Base-by-base conservation (phyloP, 257 asterid species). In the Gentiana dahurica region DNA sequence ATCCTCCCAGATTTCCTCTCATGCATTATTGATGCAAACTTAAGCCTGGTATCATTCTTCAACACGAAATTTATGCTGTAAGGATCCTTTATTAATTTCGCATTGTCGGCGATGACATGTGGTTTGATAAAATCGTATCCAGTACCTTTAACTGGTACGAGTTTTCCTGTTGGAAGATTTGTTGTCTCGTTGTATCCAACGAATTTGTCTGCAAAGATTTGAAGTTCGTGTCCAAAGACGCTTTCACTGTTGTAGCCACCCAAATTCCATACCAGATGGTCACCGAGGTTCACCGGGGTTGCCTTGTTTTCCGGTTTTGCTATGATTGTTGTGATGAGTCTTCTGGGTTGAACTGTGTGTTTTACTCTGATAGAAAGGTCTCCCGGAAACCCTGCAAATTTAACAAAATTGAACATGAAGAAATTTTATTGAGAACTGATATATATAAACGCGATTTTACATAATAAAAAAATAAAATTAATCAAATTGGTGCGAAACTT, bases 231-330 rank as follows among this genome's bases (percentile, higher is more conserved):
- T 2, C 52, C 53, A 24, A 57, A 41, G 37, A 65, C 34, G 47
- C 52, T 43, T 44, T 68, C 68, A 24, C 65, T 71, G 4, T 35
- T 41, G 34, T 71, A 68, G 6, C 72, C 72, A 11, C 54, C 76
- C 34, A 71, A 59, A 62, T 65, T 65, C 58, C 60, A 47, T 59
- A 60, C 68, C 49, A 57, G 35, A 61, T 71, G 72, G 11, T 66
- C 57, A 39, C 72, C 66, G 13, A 71, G 50, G 62, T 55, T 71
- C 48, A 71, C 58, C 38, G 71, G 76, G 12, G 76, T 71, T 32
- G 68, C 68, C 68, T 65, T 65, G 65, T 70, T 63, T 41, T 46
- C 32, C 2, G 70, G 58, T 55, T 59, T 64, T 12, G 70, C 74
- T 62, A 57, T 64, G 49, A 69, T 58, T 38, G 12, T 41, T 51